A percentile compares a stretch with the other conserved stretches of the same genome.
Conservation (phyloP, 2,329 filamentous ascomycete genomes). For the Paracoccidioides brasiliensis region DNA sequence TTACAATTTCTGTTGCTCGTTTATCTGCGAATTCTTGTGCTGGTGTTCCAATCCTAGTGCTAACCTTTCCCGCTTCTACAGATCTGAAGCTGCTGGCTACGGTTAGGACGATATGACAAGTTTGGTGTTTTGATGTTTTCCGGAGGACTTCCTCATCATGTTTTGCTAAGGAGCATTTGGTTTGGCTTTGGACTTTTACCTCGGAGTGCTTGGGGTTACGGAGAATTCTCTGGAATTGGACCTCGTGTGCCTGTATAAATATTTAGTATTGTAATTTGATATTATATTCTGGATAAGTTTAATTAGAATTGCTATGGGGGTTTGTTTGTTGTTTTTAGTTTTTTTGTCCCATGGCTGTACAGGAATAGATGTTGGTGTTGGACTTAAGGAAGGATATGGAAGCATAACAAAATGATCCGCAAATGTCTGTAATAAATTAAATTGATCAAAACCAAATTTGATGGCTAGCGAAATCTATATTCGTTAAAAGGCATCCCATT, state of each 20-base stretch:
- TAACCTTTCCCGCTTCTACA: neutral
- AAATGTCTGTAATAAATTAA: neutral
- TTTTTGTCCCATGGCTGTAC: neutral
- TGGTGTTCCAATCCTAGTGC: neutral
- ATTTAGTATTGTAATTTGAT: neutral
- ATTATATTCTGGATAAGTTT: neutral
- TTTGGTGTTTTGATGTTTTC: neutral
- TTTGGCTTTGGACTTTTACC: neutral
- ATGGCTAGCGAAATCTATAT: neutral
- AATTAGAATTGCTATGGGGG: neutral
- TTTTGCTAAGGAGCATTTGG: neutral
- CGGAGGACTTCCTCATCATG: neutral
- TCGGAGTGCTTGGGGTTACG: neutral
- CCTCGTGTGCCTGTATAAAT: neutral
- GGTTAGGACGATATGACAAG: neutral
- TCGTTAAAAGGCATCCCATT: neutral
- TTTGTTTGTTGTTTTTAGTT: neutral
- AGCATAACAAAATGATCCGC: no score
- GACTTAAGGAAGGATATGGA: no score
- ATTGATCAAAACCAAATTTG: neutral
- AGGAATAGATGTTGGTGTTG: no score
- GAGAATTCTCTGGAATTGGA: neutral
- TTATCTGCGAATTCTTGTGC: neutral
- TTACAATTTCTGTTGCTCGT: neutral
- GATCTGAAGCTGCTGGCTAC: neutral